phyloP scores from a whole-genome alignment of 164 flowering plant genomes.

The Brasenia schreberi region DNA sequence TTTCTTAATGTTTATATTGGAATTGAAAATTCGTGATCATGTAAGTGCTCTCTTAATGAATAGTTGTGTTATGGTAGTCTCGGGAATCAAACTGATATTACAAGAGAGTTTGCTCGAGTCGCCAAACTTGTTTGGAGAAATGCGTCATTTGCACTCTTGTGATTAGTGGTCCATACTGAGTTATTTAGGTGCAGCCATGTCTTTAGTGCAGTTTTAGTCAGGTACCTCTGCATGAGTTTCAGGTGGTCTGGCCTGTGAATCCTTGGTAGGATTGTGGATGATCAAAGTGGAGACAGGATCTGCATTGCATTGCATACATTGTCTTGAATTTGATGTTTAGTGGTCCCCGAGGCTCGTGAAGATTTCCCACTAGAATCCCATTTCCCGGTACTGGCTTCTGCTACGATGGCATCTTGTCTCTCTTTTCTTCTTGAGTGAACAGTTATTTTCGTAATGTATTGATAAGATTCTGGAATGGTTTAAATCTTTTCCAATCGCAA shows the following conservation, averaged over 20 bases:
- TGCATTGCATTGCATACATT: not conserved
- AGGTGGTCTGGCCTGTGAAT: not conserved
- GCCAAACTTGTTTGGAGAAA: not conserved
- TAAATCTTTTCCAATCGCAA: not conserved
- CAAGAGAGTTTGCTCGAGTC: not conserved
- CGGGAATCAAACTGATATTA: not conserved
- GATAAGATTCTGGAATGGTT: not conserved
- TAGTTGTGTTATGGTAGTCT: too few relatives aligned
- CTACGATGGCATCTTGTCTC: not conserved
- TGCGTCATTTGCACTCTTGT: not conserved
- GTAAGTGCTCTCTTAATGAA: not conserved
- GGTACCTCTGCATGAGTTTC: not conserved
- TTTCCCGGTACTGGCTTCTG: not conserved
- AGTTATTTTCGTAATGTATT: not conserved
- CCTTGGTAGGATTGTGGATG: not conserved
- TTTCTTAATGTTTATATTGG: not conserved
- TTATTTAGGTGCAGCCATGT: not conserved
- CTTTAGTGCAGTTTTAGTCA: not conserved
- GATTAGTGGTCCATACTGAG: not conserved
- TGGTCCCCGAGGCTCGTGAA: not conserved
- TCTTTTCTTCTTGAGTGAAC: not conserved
- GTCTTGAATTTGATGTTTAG: not conserved
- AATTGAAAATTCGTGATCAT: not conserved
- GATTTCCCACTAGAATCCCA: not conserved
- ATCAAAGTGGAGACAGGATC: not conserved